These are phyloP conservation scores for Lippia alba DNA, from an alignment of 305 asterid genomes.

Conservation along the genomic window DNA sequence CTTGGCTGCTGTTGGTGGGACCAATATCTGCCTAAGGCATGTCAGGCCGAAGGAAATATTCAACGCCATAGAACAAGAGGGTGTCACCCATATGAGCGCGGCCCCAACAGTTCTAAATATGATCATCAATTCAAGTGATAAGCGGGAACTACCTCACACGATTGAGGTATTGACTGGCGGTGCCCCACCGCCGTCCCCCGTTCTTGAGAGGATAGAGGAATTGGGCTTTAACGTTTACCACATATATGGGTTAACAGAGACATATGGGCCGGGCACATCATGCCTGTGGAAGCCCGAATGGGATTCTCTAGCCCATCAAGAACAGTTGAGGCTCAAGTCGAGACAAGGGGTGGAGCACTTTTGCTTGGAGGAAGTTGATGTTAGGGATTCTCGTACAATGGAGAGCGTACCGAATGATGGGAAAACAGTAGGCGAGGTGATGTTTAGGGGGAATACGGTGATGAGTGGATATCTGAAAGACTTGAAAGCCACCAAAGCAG, in stretches of 20 bases:
- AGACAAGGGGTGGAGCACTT: conserved; percentile 81
- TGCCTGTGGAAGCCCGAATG: conserved; percentile 79
- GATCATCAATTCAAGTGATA: conserved; percentile 61
- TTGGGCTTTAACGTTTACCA: conserved; percentile 77
- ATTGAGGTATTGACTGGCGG: conserved; percentile 88
- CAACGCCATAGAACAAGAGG: conserved; percentile 46
- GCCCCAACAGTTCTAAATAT: conserved; percentile 92
- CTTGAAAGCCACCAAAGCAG: conserved; percentile 63
- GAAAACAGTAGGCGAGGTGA: conserved; percentile 66
- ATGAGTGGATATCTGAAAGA: conserved; percentile 85
- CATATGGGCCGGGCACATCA: conserved; percentile 74
- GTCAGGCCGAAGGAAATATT: conserved; percentile 67
- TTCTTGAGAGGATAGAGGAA: conserved; percentile 65
- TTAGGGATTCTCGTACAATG: conserved; percentile 55
- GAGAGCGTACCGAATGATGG: conserved; percentile 68
- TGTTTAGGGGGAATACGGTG: conserved; percentile 80
- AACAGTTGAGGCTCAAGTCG: conserved; percentile 56
- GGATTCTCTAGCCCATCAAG: conserved; percentile 62
- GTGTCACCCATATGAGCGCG: conserved; percentile 86
- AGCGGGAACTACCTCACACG: conserved; percentile 56
- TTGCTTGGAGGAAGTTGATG: conserved; percentile 67
- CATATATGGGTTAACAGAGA: conserved; percentile 83
- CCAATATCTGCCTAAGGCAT: conserved; percentile 72
- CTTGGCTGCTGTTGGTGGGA: conserved; percentile 86
- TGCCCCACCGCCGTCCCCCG: conserved; percentile 82